A percentile compares a stretch with the other conserved stretches of the same genome.
Evolutionary conservation across 495 filamentous ascomycete genomes (phyloP).

Genomic region (Hypoxylon lienhwacheense): DNA sequence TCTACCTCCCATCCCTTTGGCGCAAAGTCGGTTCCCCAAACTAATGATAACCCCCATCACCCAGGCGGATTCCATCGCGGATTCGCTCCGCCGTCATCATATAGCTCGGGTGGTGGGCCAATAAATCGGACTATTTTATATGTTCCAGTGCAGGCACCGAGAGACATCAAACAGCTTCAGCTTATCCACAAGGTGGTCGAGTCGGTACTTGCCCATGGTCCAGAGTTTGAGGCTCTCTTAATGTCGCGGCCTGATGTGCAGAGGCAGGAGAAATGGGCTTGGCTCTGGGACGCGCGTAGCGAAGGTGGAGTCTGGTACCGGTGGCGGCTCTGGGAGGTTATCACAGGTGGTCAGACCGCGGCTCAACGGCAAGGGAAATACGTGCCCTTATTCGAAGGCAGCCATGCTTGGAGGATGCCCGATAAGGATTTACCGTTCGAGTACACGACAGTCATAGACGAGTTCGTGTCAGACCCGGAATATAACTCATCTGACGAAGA

Average conservation of each 20-base stretch:
- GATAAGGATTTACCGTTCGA: constrained; percentile 69
- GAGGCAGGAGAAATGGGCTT: constrained; percentile 85
- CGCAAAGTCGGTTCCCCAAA: constrained; percentile 66
- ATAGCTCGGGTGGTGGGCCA: constrained; percentile 51
- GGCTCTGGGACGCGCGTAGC: constrained; percentile 87
- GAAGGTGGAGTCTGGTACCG: constrained; percentile 82
- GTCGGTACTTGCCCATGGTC: constrained; percentile 71
- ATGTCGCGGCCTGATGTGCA: constrained; percentile 84
- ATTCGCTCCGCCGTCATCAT: constrained; percentile 81
- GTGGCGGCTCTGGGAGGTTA: constrained; percentile 84
- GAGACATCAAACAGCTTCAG: constrained; percentile 75
- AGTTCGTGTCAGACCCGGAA: constrained; percentile 79
- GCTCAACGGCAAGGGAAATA: constrained; percentile 46
- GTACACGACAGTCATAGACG: constrained; percentile 69
- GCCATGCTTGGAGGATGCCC: constrained; percentile 70
- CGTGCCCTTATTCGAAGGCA: constrained; percentile 68
- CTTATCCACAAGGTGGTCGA: constrained; percentile 91
- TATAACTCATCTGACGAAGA: constrained; percentile 90
- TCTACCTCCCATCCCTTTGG: constrained; percentile 74
- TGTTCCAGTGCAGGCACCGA: constrained; percentile 74
- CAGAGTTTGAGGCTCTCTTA: constrained; percentile 88
- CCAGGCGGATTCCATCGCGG: constrained; percentile 62
- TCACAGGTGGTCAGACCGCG: constrained; percentile 57
- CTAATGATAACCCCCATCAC: constrained; percentile 58
- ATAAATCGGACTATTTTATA: constrained; percentile 56